Conservation (phyloP, 805 yeast species). For the Candida suzukii region DNA sequence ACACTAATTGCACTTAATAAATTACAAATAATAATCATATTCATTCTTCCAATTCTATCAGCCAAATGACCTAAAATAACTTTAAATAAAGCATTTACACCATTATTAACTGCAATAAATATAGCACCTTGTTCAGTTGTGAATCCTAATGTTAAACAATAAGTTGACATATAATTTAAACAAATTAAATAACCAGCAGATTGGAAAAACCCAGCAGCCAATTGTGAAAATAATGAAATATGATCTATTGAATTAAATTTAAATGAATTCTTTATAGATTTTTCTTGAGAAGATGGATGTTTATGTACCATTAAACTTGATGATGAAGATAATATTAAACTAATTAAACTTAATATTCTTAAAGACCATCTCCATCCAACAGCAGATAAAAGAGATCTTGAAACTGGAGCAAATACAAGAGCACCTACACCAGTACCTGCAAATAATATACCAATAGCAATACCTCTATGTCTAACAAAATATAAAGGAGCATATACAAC, state of each 20-base stretch:
- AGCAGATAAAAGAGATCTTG: constrained; percentile 17
- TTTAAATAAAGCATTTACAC: constrained; percentile 23
- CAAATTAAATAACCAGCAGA: constrained; percentile 30
- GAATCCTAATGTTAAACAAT: constrained; percentile 25
- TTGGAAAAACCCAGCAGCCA: constrained; percentile 19
- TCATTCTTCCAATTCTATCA: constrained; percentile 33
- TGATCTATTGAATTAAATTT: constrained; percentile 5
- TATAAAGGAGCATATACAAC: constrained; percentile 27
- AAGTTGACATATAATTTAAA: constrained; percentile 28
- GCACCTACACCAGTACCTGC: constrained; percentile 32
- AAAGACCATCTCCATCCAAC: constrained; percentile 31
- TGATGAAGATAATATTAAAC: constrained; percentile 9
- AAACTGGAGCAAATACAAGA: constrained; percentile 23
- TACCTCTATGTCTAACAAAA: constrained; percentile 24
- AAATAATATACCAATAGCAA: constrained; percentile 29
- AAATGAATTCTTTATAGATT: background rate
- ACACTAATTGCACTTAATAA: constrained; percentile 26
- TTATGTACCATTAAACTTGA: constrained; percentile 1
- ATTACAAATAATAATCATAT: constrained; percentile 33
- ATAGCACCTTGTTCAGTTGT: constrained; percentile 23
- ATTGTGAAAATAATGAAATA: constrained; percentile 6
- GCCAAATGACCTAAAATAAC: constrained; percentile 31
- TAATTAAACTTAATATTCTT: constrained; percentile 24
- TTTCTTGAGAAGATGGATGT: background rate
- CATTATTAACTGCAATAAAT: constrained; percentile 29